A percentile compares a stretch with the other conserved stretches of the same genome.
Evolutionary conservation across 2,329 filamentous ascomycete species (phyloP).

Genomic region (Keithomyces neogunnii): DNA sequence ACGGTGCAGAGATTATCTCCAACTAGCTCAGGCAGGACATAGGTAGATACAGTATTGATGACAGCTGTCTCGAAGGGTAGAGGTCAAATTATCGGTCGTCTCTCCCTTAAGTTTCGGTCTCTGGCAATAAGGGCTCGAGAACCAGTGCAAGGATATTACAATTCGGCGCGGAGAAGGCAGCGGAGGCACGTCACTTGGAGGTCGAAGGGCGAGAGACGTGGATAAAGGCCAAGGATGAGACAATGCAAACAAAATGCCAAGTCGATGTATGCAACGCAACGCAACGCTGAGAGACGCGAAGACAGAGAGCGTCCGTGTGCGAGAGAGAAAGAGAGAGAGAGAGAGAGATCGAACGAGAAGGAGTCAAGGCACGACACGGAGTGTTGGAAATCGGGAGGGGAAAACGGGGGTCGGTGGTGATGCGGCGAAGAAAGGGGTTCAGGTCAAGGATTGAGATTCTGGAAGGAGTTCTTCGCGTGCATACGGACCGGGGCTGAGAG

Average conservation of each 20-base stretch:
- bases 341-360: constrained; percentile 10
- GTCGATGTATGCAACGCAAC: constrained; percentile 15
- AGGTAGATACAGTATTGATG: constrained; percentile 6
- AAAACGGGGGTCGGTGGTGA: constrained; percentile 13
- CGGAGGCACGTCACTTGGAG: constrained; percentile 16
- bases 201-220: not conserved
- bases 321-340: constrained; percentile 2
- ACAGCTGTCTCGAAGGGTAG: not conserved
- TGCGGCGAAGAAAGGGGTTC: constrained; percentile 21
- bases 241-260: constrained; percentile 12
- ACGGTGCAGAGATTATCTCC: constrained; percentile 17
- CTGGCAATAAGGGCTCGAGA: not conserved
- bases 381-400: constrained; percentile 4
- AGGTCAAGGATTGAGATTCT: constrained; percentile 11
- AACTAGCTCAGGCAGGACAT: constrained; percentile 24
- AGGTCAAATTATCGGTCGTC: not conserved
- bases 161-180: constrained; percentile 13
- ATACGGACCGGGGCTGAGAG: constrained; percentile 16
- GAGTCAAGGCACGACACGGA: constrained; percentile 11
- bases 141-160: constrained; percentile 17
- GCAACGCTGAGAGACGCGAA: constrained; percentile 14
- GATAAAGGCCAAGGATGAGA: constrained; percentile 18
- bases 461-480: constrained; percentile 12
- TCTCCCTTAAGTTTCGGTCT: not conserved
- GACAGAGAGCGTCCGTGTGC: not conserved